phyloP scores from a whole-genome alignment of 164 flowering plant genomes.

The Aristolochia fimbriata region DNA sequence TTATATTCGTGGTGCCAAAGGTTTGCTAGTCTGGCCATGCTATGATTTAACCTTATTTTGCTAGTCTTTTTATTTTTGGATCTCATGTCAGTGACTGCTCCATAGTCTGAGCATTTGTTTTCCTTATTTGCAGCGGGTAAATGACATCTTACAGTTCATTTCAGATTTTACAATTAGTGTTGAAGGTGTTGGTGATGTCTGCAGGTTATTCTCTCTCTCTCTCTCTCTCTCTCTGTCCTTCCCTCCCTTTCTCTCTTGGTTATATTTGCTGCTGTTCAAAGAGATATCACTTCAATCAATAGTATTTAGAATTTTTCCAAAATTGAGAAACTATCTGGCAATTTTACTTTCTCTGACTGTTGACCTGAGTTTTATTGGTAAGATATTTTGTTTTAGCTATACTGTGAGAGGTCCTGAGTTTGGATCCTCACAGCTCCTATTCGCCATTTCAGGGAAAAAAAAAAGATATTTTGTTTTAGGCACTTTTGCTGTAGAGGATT shows the following conservation, averaged over 20 bases:
- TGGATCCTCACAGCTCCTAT: too few species aligned
- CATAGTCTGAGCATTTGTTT: neutral
- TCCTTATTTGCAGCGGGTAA: constrained; percentile 68
- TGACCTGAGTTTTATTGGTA: too few species aligned
- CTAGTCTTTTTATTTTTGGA: neutral
- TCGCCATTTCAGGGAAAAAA: too few species aligned
- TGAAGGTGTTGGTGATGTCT: constrained; percentile 97
- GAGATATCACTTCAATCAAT: too few species aligned
- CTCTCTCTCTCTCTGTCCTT: neutral
- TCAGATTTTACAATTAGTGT: constrained; percentile 71
- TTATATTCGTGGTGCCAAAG: constrained; percentile 80
- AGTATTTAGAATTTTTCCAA: too few species aligned
- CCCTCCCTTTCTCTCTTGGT: neutral
- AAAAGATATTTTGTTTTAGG: too few species aligned
- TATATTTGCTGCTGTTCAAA: too few species aligned
- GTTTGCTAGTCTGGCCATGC: constrained; percentile 17
- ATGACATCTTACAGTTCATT: constrained; percentile 85
- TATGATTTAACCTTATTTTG: neutral
- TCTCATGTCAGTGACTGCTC: neutral
- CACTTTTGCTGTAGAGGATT: too few species aligned
- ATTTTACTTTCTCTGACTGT: too few species aligned
- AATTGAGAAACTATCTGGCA: too few species aligned
- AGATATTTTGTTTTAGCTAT: too few species aligned
- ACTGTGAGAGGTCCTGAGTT: too few species aligned
- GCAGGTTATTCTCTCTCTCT: constrained; percentile 44